phyloP scores from a whole-genome alignment of 2,329 filamentous ascomycete genomes.

The Fusarium luffae region DNA sequence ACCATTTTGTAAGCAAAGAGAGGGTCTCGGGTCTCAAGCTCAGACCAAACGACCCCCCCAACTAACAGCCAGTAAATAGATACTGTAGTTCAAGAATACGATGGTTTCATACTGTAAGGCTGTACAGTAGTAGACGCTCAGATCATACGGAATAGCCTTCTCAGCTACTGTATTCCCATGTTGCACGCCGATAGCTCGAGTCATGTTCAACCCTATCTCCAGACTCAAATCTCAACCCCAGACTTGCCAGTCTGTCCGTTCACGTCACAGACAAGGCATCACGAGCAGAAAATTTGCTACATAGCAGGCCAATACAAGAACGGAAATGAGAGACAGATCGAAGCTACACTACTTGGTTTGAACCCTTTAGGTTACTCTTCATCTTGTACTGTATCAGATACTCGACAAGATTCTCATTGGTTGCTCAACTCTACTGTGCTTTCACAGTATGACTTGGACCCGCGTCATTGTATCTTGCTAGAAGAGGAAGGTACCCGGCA shows the following conservation, averaged over 20 bases:
- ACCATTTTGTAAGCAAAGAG: neutral
- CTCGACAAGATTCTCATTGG: constrained; percentile 2
- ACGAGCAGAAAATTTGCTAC: neutral
- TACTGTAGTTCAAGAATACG: too few species aligned
- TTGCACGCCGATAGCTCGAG: constrained; percentile 11
- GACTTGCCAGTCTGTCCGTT: constrained; percentile 5
- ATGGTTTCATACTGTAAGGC: neutral
- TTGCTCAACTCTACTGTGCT: neutral
- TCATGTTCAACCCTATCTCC: constrained; percentile 2
- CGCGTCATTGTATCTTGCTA: constrained; percentile 21
- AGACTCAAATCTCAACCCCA: neutral
- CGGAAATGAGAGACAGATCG: neutral
- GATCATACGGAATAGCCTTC: neutral
- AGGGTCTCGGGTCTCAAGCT: too few species aligned
- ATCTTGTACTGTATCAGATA: neutral
- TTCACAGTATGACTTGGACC: constrained; percentile 15
- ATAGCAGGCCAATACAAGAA: neutral
- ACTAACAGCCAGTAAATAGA: too few species aligned
- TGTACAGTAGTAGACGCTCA: neutral
- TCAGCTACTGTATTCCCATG: neutral
- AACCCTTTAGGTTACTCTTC: neutral
- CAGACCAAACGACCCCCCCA: too few species aligned
- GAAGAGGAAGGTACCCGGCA: constrained; percentile 27
- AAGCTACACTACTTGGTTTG: neutral
- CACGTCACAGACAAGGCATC: neutral